Percentiles rank a stretch among this genome's conserved stretches.
Evolutionary conservation across 495 filamentous ascomycete genomes (phyloP).

Genomic region (Astrothelium subdiscretum): DNA sequence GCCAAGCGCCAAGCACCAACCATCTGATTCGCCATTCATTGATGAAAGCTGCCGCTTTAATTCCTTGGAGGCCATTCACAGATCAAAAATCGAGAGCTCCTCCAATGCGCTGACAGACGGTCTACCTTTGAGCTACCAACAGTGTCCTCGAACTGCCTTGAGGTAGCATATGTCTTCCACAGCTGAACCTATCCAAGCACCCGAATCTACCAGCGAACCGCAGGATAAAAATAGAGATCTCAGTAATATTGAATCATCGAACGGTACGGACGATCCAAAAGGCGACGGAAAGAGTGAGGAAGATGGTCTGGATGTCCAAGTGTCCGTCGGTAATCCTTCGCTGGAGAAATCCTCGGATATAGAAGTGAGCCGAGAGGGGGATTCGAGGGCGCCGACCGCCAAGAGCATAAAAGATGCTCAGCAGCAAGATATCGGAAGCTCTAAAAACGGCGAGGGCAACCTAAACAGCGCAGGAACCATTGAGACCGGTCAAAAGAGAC

Average conservation of each 20-base stretch:
- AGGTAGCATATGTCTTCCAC: not conserved
- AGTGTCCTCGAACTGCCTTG: not conserved
- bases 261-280: too few species aligned
- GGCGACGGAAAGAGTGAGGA: not conserved
- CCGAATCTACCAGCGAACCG: not conserved
- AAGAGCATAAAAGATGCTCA: not conserved
- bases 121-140: not conserved
- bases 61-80: not conserved
- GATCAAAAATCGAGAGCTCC: not conserved
- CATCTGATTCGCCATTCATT: not conserved
- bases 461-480: not conserved
- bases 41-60: too few species aligned
- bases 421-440: not conserved
- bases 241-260: not conserved
- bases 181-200: not conserved
- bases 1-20: too few species aligned
- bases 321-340: not conserved
- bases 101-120: not conserved
- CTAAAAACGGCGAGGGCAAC: not conserved
- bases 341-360: not conserved
- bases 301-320: not conserved
- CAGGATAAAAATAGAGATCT: not conserved
- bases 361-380: not conserved
- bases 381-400: not conserved
- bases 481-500: not conserved